Conservation (phyloP, 2,329 filamentous ascomycete species). For the Zasmidium cellare region DNA sequence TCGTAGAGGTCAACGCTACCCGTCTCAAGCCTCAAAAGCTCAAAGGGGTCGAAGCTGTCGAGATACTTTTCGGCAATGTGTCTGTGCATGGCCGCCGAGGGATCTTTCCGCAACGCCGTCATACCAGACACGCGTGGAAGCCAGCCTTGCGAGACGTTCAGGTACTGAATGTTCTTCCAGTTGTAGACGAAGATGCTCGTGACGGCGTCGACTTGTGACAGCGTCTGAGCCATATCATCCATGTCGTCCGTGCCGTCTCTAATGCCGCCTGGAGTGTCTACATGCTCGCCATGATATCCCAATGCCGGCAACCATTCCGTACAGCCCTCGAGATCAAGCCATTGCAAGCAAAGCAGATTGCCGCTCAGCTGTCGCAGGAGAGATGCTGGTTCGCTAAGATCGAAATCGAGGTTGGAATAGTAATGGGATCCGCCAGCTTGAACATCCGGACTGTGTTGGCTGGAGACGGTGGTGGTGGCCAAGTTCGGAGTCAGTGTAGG, state of each 20-base stretch:
- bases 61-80: slow-evolving; percentile 11
- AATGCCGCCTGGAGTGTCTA: too few relatives aligned
- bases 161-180: slow-evolving; percentile 46
- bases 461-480: slow-evolving; percentile 44
- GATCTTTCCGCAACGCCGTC: slow-evolving; percentile 33
- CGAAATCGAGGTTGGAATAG: slow-evolving; percentile 55
- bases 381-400: slow-evolving; percentile 57
- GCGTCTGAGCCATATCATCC: not conserved
- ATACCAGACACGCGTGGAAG: slow-evolving; percentile 32
- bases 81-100: slow-evolving; percentile 11
- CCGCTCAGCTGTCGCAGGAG: slow-evolving; percentile 58
- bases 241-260: not conserved
- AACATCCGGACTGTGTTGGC: slow-evolving; percentile 43
- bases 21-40: not conserved
- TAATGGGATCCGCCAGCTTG: slow-evolving; percentile 53
- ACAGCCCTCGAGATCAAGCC: slow-evolving; percentile 64
- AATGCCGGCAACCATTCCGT: slow-evolving; percentile 56
- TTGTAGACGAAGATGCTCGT: slow-evolving; percentile 40
- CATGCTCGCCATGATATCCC: slow-evolving; percentile 8
- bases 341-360: slow-evolving; percentile 59
- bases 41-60: slow-evolving; percentile 1
- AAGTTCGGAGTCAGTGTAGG: slow-evolving; percentile 60
- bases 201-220: slow-evolving; percentile 21
- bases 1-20: slow-evolving; percentile 14
- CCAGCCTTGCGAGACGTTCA: slow-evolving; percentile 48